These are phyloP conservation scores for Ophiostoma tasmaniense DNA, from an alignment of 2,329 filamentous ascomycete genomes.

Conservation along the genomic window DNA sequence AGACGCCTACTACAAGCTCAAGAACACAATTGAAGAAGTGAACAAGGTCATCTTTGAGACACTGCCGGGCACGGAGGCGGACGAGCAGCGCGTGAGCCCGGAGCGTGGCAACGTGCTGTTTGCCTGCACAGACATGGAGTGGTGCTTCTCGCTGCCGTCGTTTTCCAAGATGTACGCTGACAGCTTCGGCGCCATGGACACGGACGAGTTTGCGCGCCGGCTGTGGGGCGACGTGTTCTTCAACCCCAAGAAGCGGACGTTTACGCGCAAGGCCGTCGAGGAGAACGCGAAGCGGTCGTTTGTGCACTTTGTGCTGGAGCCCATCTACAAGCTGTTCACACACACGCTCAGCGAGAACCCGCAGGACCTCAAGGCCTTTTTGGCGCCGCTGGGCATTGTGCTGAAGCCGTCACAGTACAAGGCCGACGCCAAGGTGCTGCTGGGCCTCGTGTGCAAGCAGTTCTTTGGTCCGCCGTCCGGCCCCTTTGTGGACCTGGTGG, in stretches of 20 bases:
- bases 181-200: constrained; percentile 72
- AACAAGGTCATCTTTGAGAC: constrained; percentile 91
- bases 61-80: constrained; percentile 68
- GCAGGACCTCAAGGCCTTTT: constrained; percentile 69
- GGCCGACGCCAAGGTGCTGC: constrained; percentile 76
- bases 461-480: constrained; percentile 78
- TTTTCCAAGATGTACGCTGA: constrained; percentile 97
- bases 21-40: constrained; percentile 97
- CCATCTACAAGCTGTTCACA: constrained; percentile 95
- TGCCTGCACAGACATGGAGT: constrained; percentile 84
- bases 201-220: constrained; percentile 71
- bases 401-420: constrained; percentile 91
- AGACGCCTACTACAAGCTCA: constrained; percentile 97
- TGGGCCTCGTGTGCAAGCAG: constrained; percentile 84
- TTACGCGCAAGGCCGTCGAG: constrained; percentile 79
- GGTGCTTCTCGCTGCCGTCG: constrained; percentile 91
- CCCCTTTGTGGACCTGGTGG: constrained; percentile 93
- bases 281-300: constrained; percentile 77
- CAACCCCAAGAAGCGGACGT: constrained; percentile 82
- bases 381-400: constrained; percentile 70
- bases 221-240: constrained; percentile 97
- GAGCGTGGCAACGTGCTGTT: constrained; percentile 99
- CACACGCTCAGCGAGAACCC: constrained; percentile 89
- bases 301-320: constrained; percentile 89
- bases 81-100: constrained; percentile 73